Conservation (phyloP, 2,329 filamentous ascomycete genomes). For the Pseudogymnoascus sp. region DNA sequence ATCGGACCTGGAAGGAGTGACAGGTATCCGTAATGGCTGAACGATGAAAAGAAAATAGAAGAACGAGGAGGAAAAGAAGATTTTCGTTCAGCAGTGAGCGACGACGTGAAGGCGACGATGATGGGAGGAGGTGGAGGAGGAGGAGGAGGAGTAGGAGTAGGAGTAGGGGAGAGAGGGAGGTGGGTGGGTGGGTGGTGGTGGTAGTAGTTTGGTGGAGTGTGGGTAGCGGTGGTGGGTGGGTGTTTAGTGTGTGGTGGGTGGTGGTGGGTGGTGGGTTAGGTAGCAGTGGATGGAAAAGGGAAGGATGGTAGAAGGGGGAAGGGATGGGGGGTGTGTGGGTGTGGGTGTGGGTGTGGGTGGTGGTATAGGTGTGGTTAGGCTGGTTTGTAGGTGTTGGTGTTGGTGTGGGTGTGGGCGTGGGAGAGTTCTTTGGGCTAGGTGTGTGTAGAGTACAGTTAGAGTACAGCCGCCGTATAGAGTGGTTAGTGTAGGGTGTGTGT, state of each 20-base stretch:
- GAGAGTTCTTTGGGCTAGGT: neutral
- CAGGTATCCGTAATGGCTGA: constrained; percentile 35
- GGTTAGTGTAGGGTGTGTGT: no score
- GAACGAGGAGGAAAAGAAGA: constrained; percentile 25
- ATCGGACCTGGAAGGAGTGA: constrained; percentile 44
- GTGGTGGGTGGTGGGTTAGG: neutral
- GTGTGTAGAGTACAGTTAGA: neutral
- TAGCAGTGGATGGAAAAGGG: constrained; percentile 6
- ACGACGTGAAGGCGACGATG: constrained; percentile 11
- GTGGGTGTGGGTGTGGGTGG: neutral
- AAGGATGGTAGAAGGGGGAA: neutral
- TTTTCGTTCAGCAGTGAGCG: constrained; percentile 17
- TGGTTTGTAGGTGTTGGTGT: neutral
- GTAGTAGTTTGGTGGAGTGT: neutral
- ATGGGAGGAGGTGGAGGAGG: constrained; percentile 12
- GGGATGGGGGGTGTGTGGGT: neutral
- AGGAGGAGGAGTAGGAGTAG: constrained; percentile 16
- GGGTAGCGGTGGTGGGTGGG: neutral
- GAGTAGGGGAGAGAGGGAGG: constrained; percentile 7
- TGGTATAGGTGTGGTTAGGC: neutral
- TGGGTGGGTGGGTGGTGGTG: neutral
- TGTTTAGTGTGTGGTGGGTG: neutral
- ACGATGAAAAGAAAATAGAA: constrained; percentile 25
- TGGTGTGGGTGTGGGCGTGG: neutral
- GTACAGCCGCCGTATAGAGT: no score